Conservation (phyloP, 805 yeast species). For the Brettanomyces custersianus region DNA sequence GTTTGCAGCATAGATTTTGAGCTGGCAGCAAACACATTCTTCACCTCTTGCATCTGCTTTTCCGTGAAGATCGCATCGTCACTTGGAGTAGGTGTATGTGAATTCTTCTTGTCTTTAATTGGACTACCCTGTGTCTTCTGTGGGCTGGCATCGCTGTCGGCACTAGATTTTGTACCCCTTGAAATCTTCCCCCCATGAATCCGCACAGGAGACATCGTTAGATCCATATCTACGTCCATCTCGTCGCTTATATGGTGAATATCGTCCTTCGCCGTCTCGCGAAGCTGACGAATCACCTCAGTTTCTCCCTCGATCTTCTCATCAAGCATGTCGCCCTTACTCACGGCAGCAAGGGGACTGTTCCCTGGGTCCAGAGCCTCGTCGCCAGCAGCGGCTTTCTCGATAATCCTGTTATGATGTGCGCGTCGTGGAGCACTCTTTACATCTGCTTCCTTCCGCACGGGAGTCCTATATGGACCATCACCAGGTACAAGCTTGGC, state of each 20-base stretch:
- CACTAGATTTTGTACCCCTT: neutral
- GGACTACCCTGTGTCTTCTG: neutral
- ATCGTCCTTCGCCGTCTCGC: constrained; percentile 4
- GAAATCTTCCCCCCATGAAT: constrained; percentile 13
- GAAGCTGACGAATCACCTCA: constrained; percentile 16
- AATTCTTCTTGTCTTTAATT: too few species aligned
- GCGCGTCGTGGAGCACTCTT: constrained; percentile 2
- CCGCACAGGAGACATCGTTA: constrained; percentile 18
- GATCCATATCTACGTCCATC: constrained; percentile 5
- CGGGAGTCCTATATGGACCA: constrained; percentile 2
- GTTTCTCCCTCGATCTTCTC: constrained; percentile 20
- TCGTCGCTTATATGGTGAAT: constrained; percentile 5
- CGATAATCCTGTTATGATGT: constrained; percentile 3
- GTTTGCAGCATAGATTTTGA: neutral
- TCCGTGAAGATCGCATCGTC: constrained; percentile 1
- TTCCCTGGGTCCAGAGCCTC: constrained; percentile 11
- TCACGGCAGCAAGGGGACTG: constrained; percentile 25
- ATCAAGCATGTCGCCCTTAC: constrained; percentile 18
- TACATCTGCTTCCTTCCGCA: neutral
- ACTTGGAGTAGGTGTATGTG: too few species aligned
- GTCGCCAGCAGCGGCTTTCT: neutral
- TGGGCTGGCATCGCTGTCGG: constrained; percentile 2
- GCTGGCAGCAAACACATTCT: neutral
- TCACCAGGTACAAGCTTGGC: neutral
- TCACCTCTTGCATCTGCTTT: constrained; percentile 1